Evolutionary conservation across 371 early-diverging fungal genomes (phyloP).

Genomic region (Haplosporangium sp.): DNA sequence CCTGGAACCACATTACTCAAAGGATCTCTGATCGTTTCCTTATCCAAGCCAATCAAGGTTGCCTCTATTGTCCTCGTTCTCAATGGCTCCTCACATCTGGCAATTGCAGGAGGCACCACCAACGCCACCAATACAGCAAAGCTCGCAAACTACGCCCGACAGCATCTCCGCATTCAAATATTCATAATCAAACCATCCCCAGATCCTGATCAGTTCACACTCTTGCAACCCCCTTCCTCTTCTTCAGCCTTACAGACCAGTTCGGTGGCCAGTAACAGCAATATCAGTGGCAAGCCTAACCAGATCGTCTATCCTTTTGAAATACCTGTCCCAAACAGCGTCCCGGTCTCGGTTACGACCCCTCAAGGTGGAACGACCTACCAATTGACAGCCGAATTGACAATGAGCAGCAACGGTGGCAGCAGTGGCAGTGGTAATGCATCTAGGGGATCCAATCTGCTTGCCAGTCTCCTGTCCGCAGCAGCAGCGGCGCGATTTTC

Average conservation of each 20-base stretch:
- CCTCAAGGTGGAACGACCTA: slow-evolving; percentile 31
- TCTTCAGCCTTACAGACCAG: not conserved
- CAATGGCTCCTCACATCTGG: slow-evolving; percentile 16
- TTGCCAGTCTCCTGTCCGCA: not conserved
- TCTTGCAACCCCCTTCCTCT: slow-evolving; percentile 1
- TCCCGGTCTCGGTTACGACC: slow-evolving; percentile 19
- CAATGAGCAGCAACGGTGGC: not conserved
- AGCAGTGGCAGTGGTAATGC: too few relatives aligned
- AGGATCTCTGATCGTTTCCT: slow-evolving; percentile 10
- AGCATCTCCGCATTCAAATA: slow-evolving; percentile 14
- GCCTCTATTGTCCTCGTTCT: slow-evolving; percentile 17
- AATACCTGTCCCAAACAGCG: slow-evolving; percentile 17
- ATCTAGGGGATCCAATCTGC: not conserved
- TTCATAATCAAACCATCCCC: slow-evolving; percentile 27
- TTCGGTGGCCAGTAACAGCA: not conserved
- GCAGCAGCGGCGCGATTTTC: not conserved
- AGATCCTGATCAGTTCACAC: slow-evolving; percentile 9
- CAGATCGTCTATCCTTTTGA: slow-evolving; percentile 25
- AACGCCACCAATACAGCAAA: not conserved
- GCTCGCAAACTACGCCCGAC: slow-evolving; percentile 16
- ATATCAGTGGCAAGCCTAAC: slow-evolving; percentile 1
- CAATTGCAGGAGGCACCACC: not conserved
- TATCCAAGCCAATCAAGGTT: slow-evolving; percentile 21
- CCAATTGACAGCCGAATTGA: slow-evolving; percentile 14
- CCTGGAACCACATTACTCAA: slow-evolving; percentile 10